A percentile compares a stretch with the other conserved stretches of the same genome.
Evolutionary conservation across 2,329 filamentous ascomycete species (phyloP).

Genomic region (Colletotrichum euphorbiae): DNA sequence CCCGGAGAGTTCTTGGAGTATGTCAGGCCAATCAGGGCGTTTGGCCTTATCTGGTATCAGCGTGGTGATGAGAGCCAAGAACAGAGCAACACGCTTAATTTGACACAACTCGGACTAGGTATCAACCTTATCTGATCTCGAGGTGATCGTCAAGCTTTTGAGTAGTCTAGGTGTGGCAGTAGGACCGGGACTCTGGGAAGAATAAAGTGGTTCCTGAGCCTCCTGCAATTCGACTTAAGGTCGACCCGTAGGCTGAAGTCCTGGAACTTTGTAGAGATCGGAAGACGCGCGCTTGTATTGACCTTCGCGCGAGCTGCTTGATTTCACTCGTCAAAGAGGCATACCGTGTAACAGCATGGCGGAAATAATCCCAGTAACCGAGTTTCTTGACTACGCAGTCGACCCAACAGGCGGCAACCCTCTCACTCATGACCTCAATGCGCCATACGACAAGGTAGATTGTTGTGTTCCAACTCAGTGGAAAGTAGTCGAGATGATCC

Average conservation of each 20-base stretch:
- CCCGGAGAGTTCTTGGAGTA: neutral
- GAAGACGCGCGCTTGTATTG: neutral
- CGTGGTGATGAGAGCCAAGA: slow-evolving; percentile 23
- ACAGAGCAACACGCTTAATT: slow-evolving; percentile 16
- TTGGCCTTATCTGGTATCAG: slow-evolving; percentile 21
- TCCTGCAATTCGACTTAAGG: neutral
- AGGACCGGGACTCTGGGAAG: neutral
- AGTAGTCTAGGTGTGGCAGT: neutral
- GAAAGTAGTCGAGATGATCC: fast-evolving
- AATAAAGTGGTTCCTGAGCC: slow-evolving; percentile 16
- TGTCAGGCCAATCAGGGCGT: slow-evolving; percentile 17
- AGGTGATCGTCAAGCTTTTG: slow-evolving; percentile 6
- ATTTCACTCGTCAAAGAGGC: neutral
- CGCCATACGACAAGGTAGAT: slow-evolving; percentile 55
- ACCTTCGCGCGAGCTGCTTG: neutral
- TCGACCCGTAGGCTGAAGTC: neutral
- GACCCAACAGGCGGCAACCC: slow-evolving; percentile 57
- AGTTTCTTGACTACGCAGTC: slow-evolving; percentile 57
- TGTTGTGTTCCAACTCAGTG: fast-evolving
- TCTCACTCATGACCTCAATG: slow-evolving; percentile 56
- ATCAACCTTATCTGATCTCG: slow-evolving; percentile 23
- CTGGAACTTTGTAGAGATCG: slow-evolving; percentile 1
- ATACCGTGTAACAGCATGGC: slow-evolving; percentile 21
- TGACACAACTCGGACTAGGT: neutral
- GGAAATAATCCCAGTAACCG: slow-evolving; percentile 42